phyloP scores from a whole-genome alignment of 75 land plant species.

The Pseudotsuga menziesii region DNA sequence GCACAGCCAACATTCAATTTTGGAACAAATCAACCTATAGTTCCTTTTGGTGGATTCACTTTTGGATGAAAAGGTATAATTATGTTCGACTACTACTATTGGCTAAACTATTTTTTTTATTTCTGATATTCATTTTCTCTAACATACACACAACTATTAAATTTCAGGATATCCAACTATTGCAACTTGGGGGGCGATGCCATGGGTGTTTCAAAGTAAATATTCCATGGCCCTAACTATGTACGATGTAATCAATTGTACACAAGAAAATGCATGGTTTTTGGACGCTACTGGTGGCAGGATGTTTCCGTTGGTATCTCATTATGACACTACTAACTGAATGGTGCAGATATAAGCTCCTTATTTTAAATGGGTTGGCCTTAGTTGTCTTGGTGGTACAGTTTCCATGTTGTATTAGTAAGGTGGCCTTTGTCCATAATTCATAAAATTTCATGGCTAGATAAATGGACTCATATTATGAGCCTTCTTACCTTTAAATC shows the following conservation, averaged over 20 bases:
- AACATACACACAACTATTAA: too few relatives aligned
- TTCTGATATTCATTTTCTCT: background rate
- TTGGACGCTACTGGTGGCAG: slow-evolving; percentile 4
- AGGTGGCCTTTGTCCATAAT: background rate
- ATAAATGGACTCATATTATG: background rate
- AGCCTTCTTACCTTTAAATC: background rate
- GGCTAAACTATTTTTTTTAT: background rate
- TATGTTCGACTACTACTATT: background rate
- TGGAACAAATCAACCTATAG: slow-evolving; percentile 15
- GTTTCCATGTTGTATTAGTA: background rate
- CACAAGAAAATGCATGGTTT: slow-evolving; percentile 6
- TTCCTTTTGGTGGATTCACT: slow-evolving; percentile 25
- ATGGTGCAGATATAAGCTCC: background rate
- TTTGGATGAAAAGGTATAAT: slow-evolving; percentile 14
- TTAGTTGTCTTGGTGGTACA: background rate
- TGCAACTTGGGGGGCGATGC: background rate
- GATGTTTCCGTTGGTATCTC: slow-evolving; percentile 1
- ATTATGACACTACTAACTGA: slow-evolving; percentile 1
- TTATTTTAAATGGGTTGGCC: background rate
- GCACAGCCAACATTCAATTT: slow-evolving; percentile 30
- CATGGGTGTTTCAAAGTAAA: background rate
- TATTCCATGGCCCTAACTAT: background rate
- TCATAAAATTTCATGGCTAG: background rate
- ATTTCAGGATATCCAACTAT: background rate
- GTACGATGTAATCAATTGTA: background rate